Evolutionary conservation across 306 rosid genomes (phyloP), one percentile per base, ranked within the genome.

Genomic region (Malus orientalis): DNA sequence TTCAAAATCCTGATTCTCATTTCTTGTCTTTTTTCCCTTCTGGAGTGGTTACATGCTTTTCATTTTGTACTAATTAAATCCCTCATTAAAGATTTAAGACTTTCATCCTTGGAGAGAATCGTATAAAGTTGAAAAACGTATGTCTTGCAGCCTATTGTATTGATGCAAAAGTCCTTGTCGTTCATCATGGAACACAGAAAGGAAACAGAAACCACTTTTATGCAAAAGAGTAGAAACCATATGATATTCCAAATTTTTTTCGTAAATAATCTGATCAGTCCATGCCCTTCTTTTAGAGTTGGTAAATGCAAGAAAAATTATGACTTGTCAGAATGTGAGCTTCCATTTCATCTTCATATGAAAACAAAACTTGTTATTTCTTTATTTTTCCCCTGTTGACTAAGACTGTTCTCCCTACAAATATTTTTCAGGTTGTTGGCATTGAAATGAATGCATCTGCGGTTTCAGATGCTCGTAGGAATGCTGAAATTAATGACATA

Each of bases 391-490:
- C 19, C 36, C 59, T 71, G 59, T 44, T 79, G 38, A 22, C 73
- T 71, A 22, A 83, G 18, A 59, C 33, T 69, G 66, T 67, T 80
- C 81, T 79, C 58, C 33, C 60, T 72, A 59, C 55, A 25, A 58
- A 29, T 67, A 72, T 69, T 29, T 84, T 60, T 15, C 88, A 96
- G 99, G 99, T 95, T 83, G 78, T 95, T 85, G 99, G 99, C 54
- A 86, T 95, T 81, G 99, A 95, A 89, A 92, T 95, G 97, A 92
- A 95, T 53, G 92, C 96, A 69, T 93, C 99, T 78, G 97, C 99
- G 2, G 90, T 95, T 76, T 87, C 88, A 76, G 98, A 92, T 76
- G 99, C 97, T 70, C 84, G 79, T 58, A 89, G 92, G 87, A 96
- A 96, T 76, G 96, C 97, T 47, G 98, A 96, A 84, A 86, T 88